Conservation (phyloP, 169 alveolate species). For the Blepharisma undulans region DNA sequence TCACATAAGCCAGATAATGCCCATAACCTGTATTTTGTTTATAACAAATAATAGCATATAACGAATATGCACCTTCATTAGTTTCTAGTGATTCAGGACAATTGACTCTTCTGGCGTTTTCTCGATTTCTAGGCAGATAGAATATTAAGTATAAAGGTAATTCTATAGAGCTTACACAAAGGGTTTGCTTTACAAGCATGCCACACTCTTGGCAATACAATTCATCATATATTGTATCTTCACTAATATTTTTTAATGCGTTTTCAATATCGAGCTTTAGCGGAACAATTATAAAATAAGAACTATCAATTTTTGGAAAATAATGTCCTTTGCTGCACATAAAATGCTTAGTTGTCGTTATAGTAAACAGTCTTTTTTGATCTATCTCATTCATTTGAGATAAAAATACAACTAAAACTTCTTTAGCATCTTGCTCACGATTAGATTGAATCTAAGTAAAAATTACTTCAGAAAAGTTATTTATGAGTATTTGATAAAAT, state of each 20-base stretch:
- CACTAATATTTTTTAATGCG: neutral
- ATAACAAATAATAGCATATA: neutral
- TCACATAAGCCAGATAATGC: neutral
- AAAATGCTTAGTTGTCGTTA: too few relatives aligned
- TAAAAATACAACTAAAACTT: neutral
- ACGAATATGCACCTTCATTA: neutral
- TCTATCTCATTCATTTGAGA: neutral
- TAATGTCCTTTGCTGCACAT: neutral
- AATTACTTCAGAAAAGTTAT: neutral
- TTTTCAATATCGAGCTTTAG: neutral
- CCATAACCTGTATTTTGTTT: neutral
- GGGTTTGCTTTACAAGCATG: neutral
- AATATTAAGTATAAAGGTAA: neutral
- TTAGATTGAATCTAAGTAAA: neutral
- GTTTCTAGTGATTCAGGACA: neutral
- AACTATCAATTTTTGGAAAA: neutral
- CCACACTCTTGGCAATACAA: neutral
- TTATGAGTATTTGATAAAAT: too few relatives aligned
- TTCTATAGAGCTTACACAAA: neutral
- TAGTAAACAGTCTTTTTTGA: neutral
- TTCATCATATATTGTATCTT: neutral
- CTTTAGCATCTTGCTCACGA: neutral
- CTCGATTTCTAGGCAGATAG: neutral
- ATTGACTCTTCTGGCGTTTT: neutral
- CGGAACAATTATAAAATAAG: neutral